Evolutionary conservation across 345 rosid species (phyloP).

Genomic region (Microcos paniculata): DNA sequence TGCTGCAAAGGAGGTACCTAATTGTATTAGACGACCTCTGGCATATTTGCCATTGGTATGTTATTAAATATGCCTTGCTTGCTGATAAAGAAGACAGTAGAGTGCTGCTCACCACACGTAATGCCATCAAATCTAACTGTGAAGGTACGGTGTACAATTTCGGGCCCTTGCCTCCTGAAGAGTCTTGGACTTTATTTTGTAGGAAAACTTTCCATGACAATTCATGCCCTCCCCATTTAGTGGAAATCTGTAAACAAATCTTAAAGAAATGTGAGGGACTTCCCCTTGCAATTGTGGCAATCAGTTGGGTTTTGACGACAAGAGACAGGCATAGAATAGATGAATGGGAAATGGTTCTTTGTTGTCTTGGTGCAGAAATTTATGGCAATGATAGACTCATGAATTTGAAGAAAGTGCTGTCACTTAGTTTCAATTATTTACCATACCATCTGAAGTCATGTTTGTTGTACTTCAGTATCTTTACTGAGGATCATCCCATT

Average conservation of each 20-base stretch:
- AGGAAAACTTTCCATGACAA: slow-evolving; percentile 30
- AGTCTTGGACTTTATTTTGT: slow-evolving; percentile 37
- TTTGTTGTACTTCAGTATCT: slow-evolving; percentile 40
- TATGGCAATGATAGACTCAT: slow-evolving; percentile 29
- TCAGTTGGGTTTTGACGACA: slow-evolving; percentile 41
- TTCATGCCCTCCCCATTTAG: slow-evolving; percentile 33
- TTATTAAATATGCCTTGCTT: slow-evolving; percentile 31
- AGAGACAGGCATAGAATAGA: slow-evolving; percentile 26
- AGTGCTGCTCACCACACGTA: slow-evolving; percentile 38
- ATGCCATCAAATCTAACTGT: slow-evolving; percentile 25
- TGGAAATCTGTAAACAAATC: slow-evolving; percentile 27
- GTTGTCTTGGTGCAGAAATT: slow-evolving; percentile 34
- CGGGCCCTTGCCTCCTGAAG: slow-evolving; percentile 26
- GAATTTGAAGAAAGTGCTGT: slow-evolving; percentile 32
- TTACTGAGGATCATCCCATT: slow-evolving; percentile 37
- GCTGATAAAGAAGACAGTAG: slow-evolving; percentile 29
- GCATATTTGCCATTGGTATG: slow-evolving; percentile 34
- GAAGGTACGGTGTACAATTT: slow-evolving; percentile 21
- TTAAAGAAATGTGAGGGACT: slow-evolving; percentile 40
- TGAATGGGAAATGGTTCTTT: slow-evolving; percentile 39
- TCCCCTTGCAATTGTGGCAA: slow-evolving; percentile 48
- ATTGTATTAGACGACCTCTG: slow-evolving; percentile 38
- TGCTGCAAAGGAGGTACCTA: slow-evolving; percentile 35
- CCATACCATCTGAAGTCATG: slow-evolving; percentile 45
- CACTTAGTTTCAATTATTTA: slow-evolving; percentile 41